Base-by-base conservation (phyloP, 2,329 filamentous ascomycete species). In the Curvularia sp. region DNA sequence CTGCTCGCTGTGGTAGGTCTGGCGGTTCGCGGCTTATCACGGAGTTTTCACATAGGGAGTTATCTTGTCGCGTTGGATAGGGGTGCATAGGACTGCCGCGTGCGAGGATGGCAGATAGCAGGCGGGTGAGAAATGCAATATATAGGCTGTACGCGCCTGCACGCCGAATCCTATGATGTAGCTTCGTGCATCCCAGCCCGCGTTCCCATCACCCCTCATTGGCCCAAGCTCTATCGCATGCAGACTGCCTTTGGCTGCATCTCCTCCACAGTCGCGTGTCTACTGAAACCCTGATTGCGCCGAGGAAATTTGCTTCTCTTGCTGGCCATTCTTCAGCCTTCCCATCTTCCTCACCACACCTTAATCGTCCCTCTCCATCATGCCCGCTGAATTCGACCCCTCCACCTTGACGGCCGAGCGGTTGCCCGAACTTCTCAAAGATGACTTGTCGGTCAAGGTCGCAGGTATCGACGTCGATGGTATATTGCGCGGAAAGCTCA, bases 401-500 rank as follows among this genome's bases (percentile, higher is more conserved):
- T 61, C 69, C 51, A 71, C 78, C 57, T 77, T 91, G 66, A 93
- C 89, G 24, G 76, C 84, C 64, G 85, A 89, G 50, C 83, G 86
- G 62, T 84, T 96, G 57, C 84, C 88, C 22, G 76, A 84, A 55
- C 78, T 94, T 51, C 88, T 95, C 61, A 81, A 85, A 64, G 70
- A 89, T 73, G 93, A 97, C 77, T 84, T 80, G 50, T 88, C 89
- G 71, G 90, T 97, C 79, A 97, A 97, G 78, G 85, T 97, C 41
- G 93, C 91, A 9, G 93, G 93, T 41, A 80, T 95, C 61, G 93
- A 97, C 75, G 89, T 93, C 57, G 93, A 97, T 74, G 93, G 93
- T 64, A 87, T 92, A 51, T 83, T 97, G 55, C 91, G 93, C 55
- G 93, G 93, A 68, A 97, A 97, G 81, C 85, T 97, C 61, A 88